Evolutionary conservation across 2,329 filamentous ascomycete genomes (phyloP).

Genomic region (Ophiostoma piceae): DNA sequence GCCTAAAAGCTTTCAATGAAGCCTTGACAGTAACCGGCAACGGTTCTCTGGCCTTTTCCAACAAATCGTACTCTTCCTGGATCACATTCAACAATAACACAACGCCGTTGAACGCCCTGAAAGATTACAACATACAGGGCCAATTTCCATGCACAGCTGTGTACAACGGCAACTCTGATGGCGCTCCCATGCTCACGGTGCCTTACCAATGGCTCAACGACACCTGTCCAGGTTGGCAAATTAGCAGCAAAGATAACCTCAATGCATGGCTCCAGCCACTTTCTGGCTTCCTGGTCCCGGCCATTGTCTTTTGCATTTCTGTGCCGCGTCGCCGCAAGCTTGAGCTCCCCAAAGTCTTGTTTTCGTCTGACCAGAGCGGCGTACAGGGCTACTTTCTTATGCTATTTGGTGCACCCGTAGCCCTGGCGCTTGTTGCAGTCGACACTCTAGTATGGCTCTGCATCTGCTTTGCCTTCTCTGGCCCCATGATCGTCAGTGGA

Average conservation of each 20-base stretch:
- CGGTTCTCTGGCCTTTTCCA: slow-evolving; percentile 20
- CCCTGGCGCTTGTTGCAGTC: slow-evolving; percentile 27
- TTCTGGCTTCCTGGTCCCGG: slow-evolving; percentile 31
- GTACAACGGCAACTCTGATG: slow-evolving; percentile 26
- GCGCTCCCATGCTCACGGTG: slow-evolving; percentile 28
- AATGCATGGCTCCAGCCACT: slow-evolving; percentile 31
- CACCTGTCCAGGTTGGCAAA: slow-evolving; percentile 31
- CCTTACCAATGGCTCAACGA: slow-evolving; percentile 27
- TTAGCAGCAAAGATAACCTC: slow-evolving; percentile 27
- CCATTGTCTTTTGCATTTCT: slow-evolving; percentile 32
- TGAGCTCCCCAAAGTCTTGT: slow-evolving; percentile 26
- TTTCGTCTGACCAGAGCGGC: slow-evolving; percentile 26
- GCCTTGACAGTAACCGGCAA: slow-evolving; percentile 25
- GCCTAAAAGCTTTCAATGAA: slow-evolving; percentile 29
- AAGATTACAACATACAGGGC: slow-evolving; percentile 20
- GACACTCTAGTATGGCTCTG: slow-evolving; percentile 33
- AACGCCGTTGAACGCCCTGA: slow-evolving; percentile 19
- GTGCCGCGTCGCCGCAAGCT: slow-evolving; percentile 31
- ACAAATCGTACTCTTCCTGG: slow-evolving; percentile 12
- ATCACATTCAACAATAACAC: slow-evolving; percentile 22
- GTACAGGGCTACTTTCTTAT: slow-evolving; percentile 24
- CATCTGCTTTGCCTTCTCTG: slow-evolving; percentile 31
- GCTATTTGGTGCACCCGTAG: slow-evolving; percentile 24
- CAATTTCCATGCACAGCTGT: slow-evolving; percentile 31
- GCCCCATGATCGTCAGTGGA: slow-evolving; percentile 33